These are phyloP conservation scores for Paramecium sexaurelia DNA, from an alignment of 73 alveolate species.

Conservation along the genomic window DNA sequence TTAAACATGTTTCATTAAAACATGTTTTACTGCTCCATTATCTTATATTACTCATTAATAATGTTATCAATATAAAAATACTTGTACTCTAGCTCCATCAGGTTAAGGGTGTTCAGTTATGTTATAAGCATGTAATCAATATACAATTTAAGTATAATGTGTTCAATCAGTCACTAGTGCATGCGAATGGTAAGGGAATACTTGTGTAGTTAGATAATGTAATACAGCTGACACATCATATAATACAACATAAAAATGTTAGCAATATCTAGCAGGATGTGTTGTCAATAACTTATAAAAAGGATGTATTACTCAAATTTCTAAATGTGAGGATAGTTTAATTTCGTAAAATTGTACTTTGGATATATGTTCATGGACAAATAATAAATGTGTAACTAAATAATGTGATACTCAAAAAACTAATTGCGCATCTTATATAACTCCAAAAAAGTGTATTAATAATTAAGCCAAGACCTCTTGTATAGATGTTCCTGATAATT, in stretches of 20 bases:
- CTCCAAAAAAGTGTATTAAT: background rate
- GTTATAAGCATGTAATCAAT: background rate
- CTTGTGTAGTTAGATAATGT: background rate
- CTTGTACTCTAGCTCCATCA: background rate
- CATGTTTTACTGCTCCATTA: constrained; percentile 45
- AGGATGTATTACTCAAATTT: background rate
- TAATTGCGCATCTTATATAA: background rate
- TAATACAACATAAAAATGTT: background rate
- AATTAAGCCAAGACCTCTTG: background rate
- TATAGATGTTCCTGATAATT: background rate
- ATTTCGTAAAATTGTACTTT: background rate
- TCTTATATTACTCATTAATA: background rate
- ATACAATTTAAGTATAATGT: background rate
- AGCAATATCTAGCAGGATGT: background rate
- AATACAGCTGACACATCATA: background rate
- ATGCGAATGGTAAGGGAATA: background rate
- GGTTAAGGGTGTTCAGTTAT: background rate
- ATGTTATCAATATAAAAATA: background rate
- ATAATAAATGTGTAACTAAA: background rate
- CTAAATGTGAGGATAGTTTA: background rate
- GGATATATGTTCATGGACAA: background rate
- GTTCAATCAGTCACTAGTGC: background rate
- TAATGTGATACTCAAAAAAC: background rate
- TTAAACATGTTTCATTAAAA: background rate
- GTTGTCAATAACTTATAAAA: background rate